Evolutionary conservation across 2,329 filamentous ascomycete species (phyloP).

Genomic region (Cladosporium velox): DNA sequence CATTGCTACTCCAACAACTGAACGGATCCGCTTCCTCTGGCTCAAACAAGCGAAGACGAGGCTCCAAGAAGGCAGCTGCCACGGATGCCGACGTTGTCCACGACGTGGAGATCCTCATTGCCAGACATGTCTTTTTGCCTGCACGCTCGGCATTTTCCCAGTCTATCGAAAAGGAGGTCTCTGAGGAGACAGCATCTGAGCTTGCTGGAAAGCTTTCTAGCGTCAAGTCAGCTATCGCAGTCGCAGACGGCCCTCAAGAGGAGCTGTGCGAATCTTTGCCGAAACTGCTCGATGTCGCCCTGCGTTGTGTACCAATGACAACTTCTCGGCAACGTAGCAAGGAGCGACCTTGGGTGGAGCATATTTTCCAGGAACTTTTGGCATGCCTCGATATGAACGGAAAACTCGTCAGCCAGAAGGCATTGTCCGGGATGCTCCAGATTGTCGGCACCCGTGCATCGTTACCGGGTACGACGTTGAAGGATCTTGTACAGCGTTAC

Average conservation of each 20-base stretch:
- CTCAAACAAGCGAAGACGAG: constrained; percentile 16
- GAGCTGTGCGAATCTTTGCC: constrained; percentile 24
- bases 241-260: neutral
- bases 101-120: constrained; percentile 41
- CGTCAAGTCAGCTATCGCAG: constrained; percentile 3
- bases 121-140: constrained; percentile 46
- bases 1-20: constrained; percentile 24
- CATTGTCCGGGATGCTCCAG: constrained; percentile 30
- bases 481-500: constrained; percentile 23
- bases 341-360: constrained; percentile 49
- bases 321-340: constrained; percentile 43
- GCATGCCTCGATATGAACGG: constrained; percentile 33
- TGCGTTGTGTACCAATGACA: constrained; percentile 43
- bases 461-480: constrained; percentile 26
- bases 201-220: constrained; percentile 12
- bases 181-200: constrained; percentile 18
- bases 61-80: neutral
- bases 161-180: constrained; percentile 1
- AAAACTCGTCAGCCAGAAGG: constrained; percentile 29
- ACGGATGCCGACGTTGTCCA: neutral
- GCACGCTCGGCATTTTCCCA: constrained; percentile 42
- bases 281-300: constrained; percentile 43
- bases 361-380: constrained; percentile 41
- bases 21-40: neutral
- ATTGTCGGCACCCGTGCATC: constrained; percentile 25